Base-by-base conservation (phyloP, 2,329 filamentous ascomycete species). In the Remersonia thermophila region DNA sequence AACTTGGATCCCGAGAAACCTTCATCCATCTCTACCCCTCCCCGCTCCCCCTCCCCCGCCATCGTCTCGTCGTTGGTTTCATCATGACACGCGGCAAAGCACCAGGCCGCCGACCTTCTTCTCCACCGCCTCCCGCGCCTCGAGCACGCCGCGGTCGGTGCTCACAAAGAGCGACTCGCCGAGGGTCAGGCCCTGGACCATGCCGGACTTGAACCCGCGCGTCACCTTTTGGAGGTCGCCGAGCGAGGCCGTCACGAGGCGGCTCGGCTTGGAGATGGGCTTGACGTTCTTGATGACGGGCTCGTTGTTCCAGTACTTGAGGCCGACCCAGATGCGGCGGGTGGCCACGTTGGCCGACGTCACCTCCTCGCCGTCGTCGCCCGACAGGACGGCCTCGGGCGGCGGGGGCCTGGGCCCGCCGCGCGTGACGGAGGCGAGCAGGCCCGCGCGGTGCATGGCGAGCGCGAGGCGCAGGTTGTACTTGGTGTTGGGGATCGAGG, bases 241-340 rank as follows among this genome's bases (percentile, higher is more conserved):
- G 16, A 79, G 66, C 34, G 75, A 67, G 43, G 84, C 66, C 48
- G 70, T 80, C 55, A 93, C 71, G 48, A 75, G 60, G 46, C 84
- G 70, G 51, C 73, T 87, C 8, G 85, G 81, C 58, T 79, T 89
- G 52, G 73, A 80, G 41, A 93, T 65, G 53, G 80, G 57, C 33
- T 60, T 57, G 51, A 89, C 69, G 45, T 73, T 69, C 43, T 66
- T 67, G 47, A 95, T 61, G 15, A 94, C 85, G 5, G 87, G 84
- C 57, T 78, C 68, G 53, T 81, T 81, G 48, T 86, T 77, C 73
- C 74, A 83, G 70, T 94, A 94, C 64, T 94, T 94, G 51, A 94
- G 64, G 1, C 85, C 85, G 10, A 95, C 61, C 87, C 87, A 95
- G 47, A 95, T 63, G 41, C 87, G 70, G 54, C 83, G 71, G 27